Evolutionary conservation across 2,329 filamentous ascomycete genomes (phyloP).

Genomic region (Fusarium mundagurra): DNA sequence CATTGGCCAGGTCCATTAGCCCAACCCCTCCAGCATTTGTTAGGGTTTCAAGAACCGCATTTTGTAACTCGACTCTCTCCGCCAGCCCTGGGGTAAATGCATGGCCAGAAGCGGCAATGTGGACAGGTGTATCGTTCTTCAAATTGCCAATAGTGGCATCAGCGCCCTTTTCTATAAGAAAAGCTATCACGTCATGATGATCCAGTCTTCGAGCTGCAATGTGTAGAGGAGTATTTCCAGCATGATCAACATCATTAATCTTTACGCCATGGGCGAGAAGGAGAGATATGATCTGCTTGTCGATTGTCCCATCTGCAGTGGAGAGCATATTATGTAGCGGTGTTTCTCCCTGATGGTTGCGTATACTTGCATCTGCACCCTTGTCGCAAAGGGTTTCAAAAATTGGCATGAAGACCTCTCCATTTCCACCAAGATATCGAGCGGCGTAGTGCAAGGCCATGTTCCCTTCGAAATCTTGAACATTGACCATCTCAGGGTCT

Average conservation of each 20-base stretch:
- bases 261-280: neutral
- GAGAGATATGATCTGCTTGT: neutral
- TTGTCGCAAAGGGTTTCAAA: neutral
- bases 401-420: rapidly evolving
- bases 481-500: neutral
- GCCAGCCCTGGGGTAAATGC: rapidly evolving
- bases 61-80: neutral
- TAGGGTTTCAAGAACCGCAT: neutral
- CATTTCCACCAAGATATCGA: neutral
- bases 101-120: neutral
- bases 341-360: neutral
- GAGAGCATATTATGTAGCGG: rapidly evolving
- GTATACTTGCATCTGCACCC: neutral
- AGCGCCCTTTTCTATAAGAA: neutral
- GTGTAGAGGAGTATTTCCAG: neutral
- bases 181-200: rapidly evolving
- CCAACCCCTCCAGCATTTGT: neutral
- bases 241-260: neutral
- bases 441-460: neutral
- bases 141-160: neutral
- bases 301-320: neutral
- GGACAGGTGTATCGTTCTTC: neutral
- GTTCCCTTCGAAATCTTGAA: neutral
- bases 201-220: neutral
- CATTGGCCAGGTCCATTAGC: neutral